These are phyloP conservation scores for Ceratocystis cubensis DNA, from an alignment of 2,329 filamentous ascomycete genomes.

Conservation along the genomic window DNA sequence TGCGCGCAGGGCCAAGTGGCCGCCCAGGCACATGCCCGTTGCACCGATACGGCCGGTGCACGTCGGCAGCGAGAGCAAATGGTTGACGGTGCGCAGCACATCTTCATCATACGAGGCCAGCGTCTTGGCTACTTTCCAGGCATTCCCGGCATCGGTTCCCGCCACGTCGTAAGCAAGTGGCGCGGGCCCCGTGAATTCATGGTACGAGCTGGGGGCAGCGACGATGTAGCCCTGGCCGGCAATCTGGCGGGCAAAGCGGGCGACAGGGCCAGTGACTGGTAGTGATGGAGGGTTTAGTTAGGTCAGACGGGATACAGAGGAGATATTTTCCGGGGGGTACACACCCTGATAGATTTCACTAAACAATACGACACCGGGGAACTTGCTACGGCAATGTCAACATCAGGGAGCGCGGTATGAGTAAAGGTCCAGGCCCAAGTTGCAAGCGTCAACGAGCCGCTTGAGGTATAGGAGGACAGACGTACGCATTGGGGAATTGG, in stretches of 20 bases:
- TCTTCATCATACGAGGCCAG: constrained; percentile 79
- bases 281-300: neutral
- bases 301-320: neutral
- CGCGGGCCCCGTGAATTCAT: constrained; percentile 81
- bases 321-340: constrained; percentile 4
- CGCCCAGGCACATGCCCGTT: constrained; percentile 87
- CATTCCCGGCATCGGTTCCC: constrained; percentile 78
- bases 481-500: constrained; percentile 73
- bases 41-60: constrained; percentile 69
- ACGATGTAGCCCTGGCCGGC: constrained; percentile 89
- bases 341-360: constrained; percentile 92
- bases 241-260: constrained; percentile 81
- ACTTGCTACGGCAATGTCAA: constrained; percentile 36
- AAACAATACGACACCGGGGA: constrained; percentile 78
- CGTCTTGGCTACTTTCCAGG: constrained; percentile 75
- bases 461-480: neutral
- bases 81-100: constrained; percentile 52
- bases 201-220: constrained; percentile 79
- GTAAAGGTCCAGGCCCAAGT: no score
- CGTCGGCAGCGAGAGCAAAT: constrained; percentile 58
- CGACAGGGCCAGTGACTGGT: constrained; percentile 75
- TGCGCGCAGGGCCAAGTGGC: constrained; percentile 60
- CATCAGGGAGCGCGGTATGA: no score
- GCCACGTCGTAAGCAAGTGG: constrained; percentile 73
- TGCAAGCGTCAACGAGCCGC: no score